Evolutionary conservation across 805 yeast genomes (phyloP).

Genomic region (Saccharomycopsis malanga): DNA sequence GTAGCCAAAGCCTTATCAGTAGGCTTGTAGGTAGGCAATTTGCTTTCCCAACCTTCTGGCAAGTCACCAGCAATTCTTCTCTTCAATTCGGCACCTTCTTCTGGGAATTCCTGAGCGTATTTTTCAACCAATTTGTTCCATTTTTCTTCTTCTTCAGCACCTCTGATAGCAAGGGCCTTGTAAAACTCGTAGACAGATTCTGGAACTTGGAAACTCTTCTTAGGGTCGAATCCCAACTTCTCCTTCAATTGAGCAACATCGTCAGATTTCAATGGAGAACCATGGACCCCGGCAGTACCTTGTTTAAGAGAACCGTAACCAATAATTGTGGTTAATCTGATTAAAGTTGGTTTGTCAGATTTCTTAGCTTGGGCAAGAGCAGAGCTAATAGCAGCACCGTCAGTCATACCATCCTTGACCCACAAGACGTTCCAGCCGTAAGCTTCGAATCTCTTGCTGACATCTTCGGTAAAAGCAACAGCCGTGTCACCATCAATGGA

Average conservation of each 20-base stretch:
- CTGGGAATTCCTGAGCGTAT: slow-evolving; percentile 67
- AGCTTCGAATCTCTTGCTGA: slow-evolving; percentile 71
- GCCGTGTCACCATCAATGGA: slow-evolving; percentile 92
- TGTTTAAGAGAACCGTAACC: slow-evolving; percentile 84
- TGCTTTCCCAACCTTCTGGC: slow-evolving; percentile 74
- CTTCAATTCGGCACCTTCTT: slow-evolving; percentile 65
- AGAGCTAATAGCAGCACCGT: slow-evolving; percentile 57
- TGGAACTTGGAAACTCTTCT: slow-evolving; percentile 70
- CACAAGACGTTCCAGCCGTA: slow-evolving; percentile 89
- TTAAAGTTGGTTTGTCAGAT: slow-evolving; percentile 82
- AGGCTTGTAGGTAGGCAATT: slow-evolving; percentile 74
- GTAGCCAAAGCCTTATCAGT: slow-evolving; percentile 81
- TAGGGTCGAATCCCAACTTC: slow-evolving; percentile 84
- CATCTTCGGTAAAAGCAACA: slow-evolving; percentile 91
- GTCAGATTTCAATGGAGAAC: slow-evolving; percentile 91
- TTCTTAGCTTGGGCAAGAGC: slow-evolving; percentile 81
- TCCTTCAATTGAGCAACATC: slow-evolving; percentile 82
- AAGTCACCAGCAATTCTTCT: slow-evolving; percentile 75
- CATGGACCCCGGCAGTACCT: slow-evolving; percentile 93
- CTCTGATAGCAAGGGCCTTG: slow-evolving; percentile 46
- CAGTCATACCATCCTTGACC: slow-evolving; percentile 77
- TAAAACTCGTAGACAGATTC: slow-evolving; percentile 73
- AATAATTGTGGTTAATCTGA: slow-evolving; percentile 83
- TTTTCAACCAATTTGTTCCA: slow-evolving; percentile 63
- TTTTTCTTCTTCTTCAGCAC: slow-evolving; percentile 60